Conservation (phyloP, 2,329 filamentous ascomycete genomes). For the Sclerotinia nivalis region DNA sequence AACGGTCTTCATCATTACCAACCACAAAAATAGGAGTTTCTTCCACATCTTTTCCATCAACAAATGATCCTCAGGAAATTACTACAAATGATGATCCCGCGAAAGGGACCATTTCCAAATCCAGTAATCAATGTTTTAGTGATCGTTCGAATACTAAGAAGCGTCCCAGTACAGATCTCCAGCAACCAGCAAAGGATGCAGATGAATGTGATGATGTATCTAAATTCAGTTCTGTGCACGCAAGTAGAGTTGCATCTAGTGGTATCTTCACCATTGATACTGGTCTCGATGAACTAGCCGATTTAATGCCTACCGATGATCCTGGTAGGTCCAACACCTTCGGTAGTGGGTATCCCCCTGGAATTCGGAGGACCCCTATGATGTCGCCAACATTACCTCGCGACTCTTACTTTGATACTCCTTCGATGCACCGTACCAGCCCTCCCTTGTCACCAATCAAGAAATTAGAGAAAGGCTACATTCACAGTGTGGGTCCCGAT, state of each 20-base stretch:
- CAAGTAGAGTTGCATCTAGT: slow-evolving; percentile 25
- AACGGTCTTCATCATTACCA: slow-evolving; percentile 14
- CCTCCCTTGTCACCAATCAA: slow-evolving; percentile 26
- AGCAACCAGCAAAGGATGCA: not conserved
- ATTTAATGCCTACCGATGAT: slow-evolving; percentile 27
- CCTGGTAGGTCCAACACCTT: slow-evolving; percentile 21
- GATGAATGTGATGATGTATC: not conserved
- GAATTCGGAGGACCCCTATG: slow-evolving; percentile 27
- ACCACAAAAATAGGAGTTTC: not conserved
- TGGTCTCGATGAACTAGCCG: slow-evolving; percentile 28
- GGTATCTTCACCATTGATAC: slow-evolving; percentile 27
- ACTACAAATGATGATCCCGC: not conserved
- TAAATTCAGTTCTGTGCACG: not conserved
- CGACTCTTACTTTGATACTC: slow-evolving; percentile 20
- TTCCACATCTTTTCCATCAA: not conserved
- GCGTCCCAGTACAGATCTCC: not conserved
- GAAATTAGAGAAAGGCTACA: not conserved
- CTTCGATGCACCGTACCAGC: slow-evolving; percentile 15
- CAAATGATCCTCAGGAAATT: not conserved
- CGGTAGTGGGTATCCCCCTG: not conserved
- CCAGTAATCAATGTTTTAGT: not conserved
- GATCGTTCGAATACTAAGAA: not conserved
- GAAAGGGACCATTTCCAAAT: not conserved
- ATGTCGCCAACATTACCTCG: slow-evolving; percentile 31
- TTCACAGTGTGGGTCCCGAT: not conserved